phyloP scores from a whole-genome alignment of 768 basidiomycete genomes.

The Neoboletus magnificus region DNA sequence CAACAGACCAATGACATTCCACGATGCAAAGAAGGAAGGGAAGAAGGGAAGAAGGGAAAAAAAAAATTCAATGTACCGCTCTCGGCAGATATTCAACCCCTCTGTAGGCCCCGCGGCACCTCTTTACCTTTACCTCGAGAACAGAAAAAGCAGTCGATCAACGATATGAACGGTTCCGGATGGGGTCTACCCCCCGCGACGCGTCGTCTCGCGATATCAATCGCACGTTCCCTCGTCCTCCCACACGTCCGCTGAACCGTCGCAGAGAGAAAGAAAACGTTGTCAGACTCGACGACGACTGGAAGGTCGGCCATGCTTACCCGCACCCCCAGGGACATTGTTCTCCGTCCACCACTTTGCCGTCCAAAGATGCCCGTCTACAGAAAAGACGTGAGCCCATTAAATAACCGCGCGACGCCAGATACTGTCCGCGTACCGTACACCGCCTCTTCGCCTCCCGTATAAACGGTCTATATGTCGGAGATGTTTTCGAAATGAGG shows the following conservation, averaged over 20 bases:
- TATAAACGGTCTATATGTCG: constrained; percentile 28
- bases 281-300: background rate
- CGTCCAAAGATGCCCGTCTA: constrained; percentile 47
- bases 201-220: constrained; percentile 1
- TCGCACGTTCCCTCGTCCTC: constrained; percentile 33
- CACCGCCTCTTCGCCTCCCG: constrained; percentile 38
- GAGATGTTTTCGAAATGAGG: background rate
- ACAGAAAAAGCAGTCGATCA: background rate
- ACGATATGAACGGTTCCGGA: background rate
- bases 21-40: background rate
- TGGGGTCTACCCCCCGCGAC: background rate
- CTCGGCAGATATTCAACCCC: background rate
- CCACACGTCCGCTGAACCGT: constrained; percentile 31
- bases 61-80: no score
- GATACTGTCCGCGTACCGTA: constrained; percentile 34
- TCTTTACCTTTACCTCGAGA: no score
- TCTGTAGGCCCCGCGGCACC: no score
- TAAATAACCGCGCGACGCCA: background rate
- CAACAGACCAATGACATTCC: background rate
- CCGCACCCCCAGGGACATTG: constrained; percentile 33
- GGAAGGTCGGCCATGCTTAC: background rate
- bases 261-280: background rate
- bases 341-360: constrained; percentile 50
- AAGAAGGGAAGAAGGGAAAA: no score
- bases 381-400: background rate